Evolutionary conservation across 2,329 filamentous ascomycete species (phyloP), one percentile per base, ranked within the genome.

Genomic region (Pyricularia grisea): DNA sequence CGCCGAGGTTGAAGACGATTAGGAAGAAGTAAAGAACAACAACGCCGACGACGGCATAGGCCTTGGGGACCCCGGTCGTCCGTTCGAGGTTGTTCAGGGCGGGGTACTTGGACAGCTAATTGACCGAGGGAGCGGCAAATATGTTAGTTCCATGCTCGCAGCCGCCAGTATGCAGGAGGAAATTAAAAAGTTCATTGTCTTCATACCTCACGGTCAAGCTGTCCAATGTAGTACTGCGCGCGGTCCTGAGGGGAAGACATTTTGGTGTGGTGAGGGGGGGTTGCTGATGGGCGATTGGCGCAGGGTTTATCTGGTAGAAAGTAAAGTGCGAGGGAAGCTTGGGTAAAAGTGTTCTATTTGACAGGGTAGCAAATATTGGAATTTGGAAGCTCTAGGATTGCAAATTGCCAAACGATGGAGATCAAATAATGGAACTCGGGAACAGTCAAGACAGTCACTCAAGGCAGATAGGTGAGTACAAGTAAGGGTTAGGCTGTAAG

Each of bases 1-100:
- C 92, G 72, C 90, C 92, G 73, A 95, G 91, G 87, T 96, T 96
- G 86, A 96, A 93, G 83, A 95, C 89, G 81, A 95, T 92, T 75
- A 95, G 88, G 84, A 94, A 93, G 83, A 95, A 93, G 85, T 96
- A 96, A 73, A 94, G 87, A 67, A 89, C 89, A 71, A 81, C 90
- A 70, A 92, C 77, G 75, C 92, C 92, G 74, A 94, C 89, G 77
- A 92, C 86, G 73, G 88, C 90, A 79, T 96, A 95, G 76, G 92
- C 90, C 85, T 96, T 96, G 78, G 92, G 92, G 67, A 95, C 86
- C 70, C 87, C 89, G 73, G 90, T 91, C 81, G 92, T 89, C 86
- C 90, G 92, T 87, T 96, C 92, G 76, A 95, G 86, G 83, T 94
- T 93, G 86, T 89, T 91, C 79, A 95, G 87, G 76, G 86, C 81